phyloP scores from a whole-genome alignment of 163 green algal species.

The Botryococcus braunii region DNA sequence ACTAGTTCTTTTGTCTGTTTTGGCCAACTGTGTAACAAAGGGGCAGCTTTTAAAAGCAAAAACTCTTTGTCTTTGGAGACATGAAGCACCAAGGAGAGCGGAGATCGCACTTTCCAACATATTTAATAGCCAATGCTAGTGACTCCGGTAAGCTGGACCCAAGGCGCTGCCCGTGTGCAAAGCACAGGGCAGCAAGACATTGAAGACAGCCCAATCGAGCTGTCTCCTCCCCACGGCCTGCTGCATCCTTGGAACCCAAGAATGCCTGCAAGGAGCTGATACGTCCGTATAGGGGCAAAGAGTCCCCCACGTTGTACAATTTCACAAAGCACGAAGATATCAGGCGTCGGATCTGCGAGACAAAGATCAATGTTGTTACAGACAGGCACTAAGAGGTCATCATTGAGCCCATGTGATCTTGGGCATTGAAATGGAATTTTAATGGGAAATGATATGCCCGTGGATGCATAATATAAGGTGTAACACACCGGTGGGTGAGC shows the following conservation, averaged over 20 bases:
- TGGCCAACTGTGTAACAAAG: too few species aligned
- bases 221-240: slow-evolving; percentile 22
- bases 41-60: too few species aligned
- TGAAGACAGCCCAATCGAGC: slow-evolving; percentile 48
- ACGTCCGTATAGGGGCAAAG: slow-evolving; percentile 61
- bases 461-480: too few species aligned
- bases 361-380: neutral
- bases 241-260: slow-evolving; percentile 45
- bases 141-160: slow-evolving; percentile 37
- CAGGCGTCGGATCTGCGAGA: slow-evolving; percentile 54
- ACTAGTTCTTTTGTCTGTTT: too few species aligned
- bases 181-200: slow-evolving; percentile 44
- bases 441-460: too few species aligned
- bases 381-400: too few species aligned
- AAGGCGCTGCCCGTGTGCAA: slow-evolving; percentile 37
- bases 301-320: slow-evolving; percentile 57
- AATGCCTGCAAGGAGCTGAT: slow-evolving; percentile 53
- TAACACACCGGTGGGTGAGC: slow-evolving; percentile 44
- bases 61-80: too few species aligned
- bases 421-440: too few species aligned
- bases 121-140: slow-evolving; percentile 38
- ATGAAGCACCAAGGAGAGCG: too few species aligned
- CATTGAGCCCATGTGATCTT: too few species aligned
- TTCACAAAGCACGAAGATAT: slow-evolving; percentile 48
- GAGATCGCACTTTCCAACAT: slow-evolving; percentile 25